Evolutionary conservation across 257 asterid species (phyloP), one percentile per base, ranked within the genome.

Genomic region (Lycium barbarum): DNA sequence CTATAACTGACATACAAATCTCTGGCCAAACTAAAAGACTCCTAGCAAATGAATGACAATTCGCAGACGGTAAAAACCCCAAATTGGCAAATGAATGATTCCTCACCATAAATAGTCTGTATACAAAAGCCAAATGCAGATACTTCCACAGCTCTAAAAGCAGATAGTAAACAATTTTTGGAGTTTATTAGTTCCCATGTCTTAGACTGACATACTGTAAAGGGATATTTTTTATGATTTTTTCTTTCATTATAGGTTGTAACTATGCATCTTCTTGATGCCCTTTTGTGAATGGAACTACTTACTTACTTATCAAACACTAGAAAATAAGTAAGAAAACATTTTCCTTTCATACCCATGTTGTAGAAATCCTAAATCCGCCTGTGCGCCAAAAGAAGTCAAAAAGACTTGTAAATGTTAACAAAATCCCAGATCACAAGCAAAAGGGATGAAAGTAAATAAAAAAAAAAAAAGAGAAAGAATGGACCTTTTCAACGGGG

Each of bases 401-500:
- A n/a, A 76, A 53, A 20, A 51, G 17, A 26, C 61, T 33, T 72
- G 35, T 72, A 72, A 43, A 17, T 40, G 13, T 71, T 71, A 71
- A 15, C 33, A 40, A 71, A 71, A 18, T 40, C 57, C 82, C 47
- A 76, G 47, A 76, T 51, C 82, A 76, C 7, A 62, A 51, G 11
- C 80, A 72, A 72, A 72, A 71, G 54, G 55, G 79, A 55, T 49
- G 5, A 3, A 43, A 22, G 45, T 47, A 73, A 47, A 74, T n/a
- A n/a, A n/a, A 6, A 74, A 15, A 0, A 13, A 68, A 43, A 6
- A 55, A 35, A 47, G 20, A n/a, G 6, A 20, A 40, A 45, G 80
- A 81, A 70, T 6, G 5, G 36, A 97, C 99, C 98, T 95, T 91
- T 65, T 97, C 99, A 71, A 95, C 73, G 3, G 99, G 99, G 47